Evolutionary conservation across 371 early-diverging fungal genomes (phyloP).

Genomic region (Quaeritorhiza haematococci): DNA sequence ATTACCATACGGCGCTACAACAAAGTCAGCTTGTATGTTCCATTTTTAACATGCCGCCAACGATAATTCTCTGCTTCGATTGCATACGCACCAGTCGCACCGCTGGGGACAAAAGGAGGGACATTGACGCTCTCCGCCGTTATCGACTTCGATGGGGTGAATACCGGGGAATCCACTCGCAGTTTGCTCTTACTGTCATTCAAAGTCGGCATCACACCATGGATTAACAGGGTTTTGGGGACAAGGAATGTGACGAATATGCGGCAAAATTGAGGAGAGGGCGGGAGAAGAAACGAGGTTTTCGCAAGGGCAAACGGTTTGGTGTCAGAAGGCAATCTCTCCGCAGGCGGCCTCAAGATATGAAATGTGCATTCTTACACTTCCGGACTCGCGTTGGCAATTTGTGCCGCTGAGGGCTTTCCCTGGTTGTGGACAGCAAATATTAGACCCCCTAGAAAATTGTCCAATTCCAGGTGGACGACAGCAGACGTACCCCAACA

Average conservation of each 20-base stretch:
- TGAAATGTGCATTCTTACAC: background rate
- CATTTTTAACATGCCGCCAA: too few relatives aligned
- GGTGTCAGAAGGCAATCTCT: background rate
- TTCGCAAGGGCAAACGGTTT: too few relatives aligned
- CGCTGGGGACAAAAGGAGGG: constrained; percentile 62
- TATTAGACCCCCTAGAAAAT: background rate
- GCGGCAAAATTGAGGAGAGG: too few relatives aligned
- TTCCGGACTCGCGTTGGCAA: background rate
- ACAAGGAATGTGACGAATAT: too few relatives aligned
- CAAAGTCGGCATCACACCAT: too few relatives aligned
- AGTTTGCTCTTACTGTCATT: constrained; percentile 49
- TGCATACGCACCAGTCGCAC: constrained; percentile 42
- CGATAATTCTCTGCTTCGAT: too few relatives aligned
- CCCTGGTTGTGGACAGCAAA: background rate
- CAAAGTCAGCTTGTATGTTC: too few relatives aligned
- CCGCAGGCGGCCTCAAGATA: background rate
- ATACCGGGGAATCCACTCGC: constrained; percentile 59
- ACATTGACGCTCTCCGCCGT: constrained; percentile 56
- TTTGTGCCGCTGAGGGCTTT: background rate
- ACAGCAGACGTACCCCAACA: constrained; percentile 18
- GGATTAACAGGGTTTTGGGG: too few relatives aligned
- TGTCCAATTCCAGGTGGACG: background rate
- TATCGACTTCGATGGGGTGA: constrained; percentile 49
- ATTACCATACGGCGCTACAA: too few relatives aligned
- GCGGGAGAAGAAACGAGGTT: too few relatives aligned